Base-by-base conservation (phyloP, 345 rosid genomes). In the Hibiscus mutabilis region DNA sequence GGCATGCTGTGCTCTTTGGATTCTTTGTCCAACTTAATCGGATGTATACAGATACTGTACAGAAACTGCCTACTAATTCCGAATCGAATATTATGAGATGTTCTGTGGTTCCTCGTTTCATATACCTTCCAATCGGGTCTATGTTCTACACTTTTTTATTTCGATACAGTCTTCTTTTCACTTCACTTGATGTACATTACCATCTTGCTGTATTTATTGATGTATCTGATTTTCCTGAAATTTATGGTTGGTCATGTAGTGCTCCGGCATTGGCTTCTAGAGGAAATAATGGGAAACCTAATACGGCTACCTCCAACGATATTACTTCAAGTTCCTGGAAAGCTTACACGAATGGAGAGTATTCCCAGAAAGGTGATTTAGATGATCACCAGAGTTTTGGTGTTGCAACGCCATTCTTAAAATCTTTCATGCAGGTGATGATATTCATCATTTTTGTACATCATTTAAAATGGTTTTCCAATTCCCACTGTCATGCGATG, bases 1-100 rank as follows among this genome's bases (percentile, higher is more conserved):
- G 90, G 46, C 96, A 95, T 79, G 97, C 99, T 74, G 98, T 95
- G 72, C 94, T 95, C 77, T 95, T 95, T 80, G 99, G 98, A 61
- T 92, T 95, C 84, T 92, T 95, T 82, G 97, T 95, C 84, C 99
- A 95, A 79, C 90, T 95, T 72, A 90, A 89, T 76, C 87, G 99
- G 68, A 83, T 89, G 90, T 92, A 95, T 68, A 86, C 90, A 56
- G 94, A 89, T 79, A 84, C 96, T 1, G 77, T 80, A 65, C 99
- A 95, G 87, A 95, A 92, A 80, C 86, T 92, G 73, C 92, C 99
- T 5, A 85, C 87, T 57, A 95, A 91, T 79, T 89, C 97, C 5
- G 97, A 86, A 78, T 90, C 99, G 72, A 95, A 95, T 79, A 90
- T 92, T 71, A 86, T 95, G 98, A 86, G 92, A 84, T 95, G 96